These are phyloP conservation scores for Ramichloridium luteum DNA, from an alignment of 2,329 filamentous ascomycete genomes.

Conservation along the genomic window DNA sequence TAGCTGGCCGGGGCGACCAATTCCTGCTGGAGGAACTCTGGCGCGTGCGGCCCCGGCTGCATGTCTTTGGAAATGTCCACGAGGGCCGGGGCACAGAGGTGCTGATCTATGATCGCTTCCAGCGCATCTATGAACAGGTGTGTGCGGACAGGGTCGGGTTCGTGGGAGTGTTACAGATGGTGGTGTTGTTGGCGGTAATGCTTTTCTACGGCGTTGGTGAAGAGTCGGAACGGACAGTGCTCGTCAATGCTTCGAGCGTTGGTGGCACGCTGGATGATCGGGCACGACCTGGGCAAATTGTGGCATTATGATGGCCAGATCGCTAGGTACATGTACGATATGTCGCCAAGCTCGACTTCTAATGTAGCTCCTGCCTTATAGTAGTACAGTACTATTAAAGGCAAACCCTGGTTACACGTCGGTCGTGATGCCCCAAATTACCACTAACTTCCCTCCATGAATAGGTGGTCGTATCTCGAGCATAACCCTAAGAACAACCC, in stretches of 20 bases:
- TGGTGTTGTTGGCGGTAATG: slow-evolving; percentile 1
- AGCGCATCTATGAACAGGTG: slow-evolving; percentile 56
- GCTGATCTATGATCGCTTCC: slow-evolving; percentile 60
- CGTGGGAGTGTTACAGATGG: slow-evolving; percentile 20
- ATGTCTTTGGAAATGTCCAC: slow-evolving; percentile 81
- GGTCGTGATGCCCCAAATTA: no score
- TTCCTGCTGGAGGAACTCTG: slow-evolving; percentile 57
- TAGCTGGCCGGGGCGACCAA: slow-evolving; percentile 54
- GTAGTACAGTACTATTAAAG: no score
- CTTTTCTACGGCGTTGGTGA: not conserved
- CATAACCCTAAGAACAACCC: no score
- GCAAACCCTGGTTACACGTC: no score
- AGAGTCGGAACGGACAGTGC: not conserved
- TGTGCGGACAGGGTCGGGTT: slow-evolving; percentile 29
- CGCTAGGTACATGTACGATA: no score
- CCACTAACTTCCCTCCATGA: no score
- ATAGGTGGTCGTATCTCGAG: no score
- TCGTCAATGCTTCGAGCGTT: slow-evolving; percentile 7
- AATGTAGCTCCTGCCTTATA: no score
- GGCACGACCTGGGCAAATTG: no score
- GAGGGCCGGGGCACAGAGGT: slow-evolving; percentile 41
- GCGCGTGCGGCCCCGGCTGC: slow-evolving; percentile 60
- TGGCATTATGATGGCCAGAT: no score
- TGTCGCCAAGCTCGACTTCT: no score
- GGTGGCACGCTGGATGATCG: slow-evolving; percentile 5